Conservation (phyloP, 1,284 basidiomycete species). For the Boletus semigastroideus region DNA sequence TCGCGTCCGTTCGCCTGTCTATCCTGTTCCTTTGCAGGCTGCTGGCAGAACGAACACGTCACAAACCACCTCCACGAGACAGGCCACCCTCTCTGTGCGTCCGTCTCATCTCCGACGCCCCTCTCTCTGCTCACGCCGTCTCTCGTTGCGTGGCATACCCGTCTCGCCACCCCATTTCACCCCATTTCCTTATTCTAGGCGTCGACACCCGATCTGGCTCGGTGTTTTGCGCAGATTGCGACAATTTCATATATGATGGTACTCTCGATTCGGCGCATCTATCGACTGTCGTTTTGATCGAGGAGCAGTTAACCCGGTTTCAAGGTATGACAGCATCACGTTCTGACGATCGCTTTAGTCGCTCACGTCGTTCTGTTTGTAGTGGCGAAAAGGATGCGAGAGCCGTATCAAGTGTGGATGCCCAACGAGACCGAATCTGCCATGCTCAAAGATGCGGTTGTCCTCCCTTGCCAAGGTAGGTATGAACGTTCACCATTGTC, state of each 20-base stretch:
- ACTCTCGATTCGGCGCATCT: slow-evolving; percentile 42
- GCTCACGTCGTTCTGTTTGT: background rate
- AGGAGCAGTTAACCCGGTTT: slow-evolving; percentile 52
- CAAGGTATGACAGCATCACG: slow-evolving; percentile 35
- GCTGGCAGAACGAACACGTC: slow-evolving; percentile 63
- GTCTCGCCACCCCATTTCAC: background rate
- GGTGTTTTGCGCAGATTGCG: slow-evolving; percentile 58
- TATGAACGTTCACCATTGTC: background rate
- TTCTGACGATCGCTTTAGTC: background rate
- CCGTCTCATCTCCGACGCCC: background rate
- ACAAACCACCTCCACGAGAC: slow-evolving; percentile 54
- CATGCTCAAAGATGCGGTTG: slow-evolving; percentile 35
- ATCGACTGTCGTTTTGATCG: slow-evolving; percentile 41
- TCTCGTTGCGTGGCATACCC: background rate
- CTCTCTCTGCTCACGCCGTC: too few species aligned
- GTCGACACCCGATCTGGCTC: slow-evolving; percentile 57
- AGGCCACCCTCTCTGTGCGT: slow-evolving; percentile 71
- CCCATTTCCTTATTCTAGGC: slow-evolving; percentile 37
- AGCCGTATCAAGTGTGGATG: slow-evolving; percentile 46
- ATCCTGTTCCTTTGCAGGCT: slow-evolving; percentile 74
- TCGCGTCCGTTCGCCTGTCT: slow-evolving; percentile 78
- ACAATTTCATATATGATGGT: slow-evolving; percentile 56
- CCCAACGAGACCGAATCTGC: slow-evolving; percentile 39
- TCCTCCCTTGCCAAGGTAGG: slow-evolving; percentile 66
- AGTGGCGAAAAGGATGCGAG: slow-evolving; percentile 43